These are phyloP conservation scores for Colletotrichum truncatum DNA, from an alignment of 2,329 filamentous ascomycete genomes.

Conservation along the genomic window DNA sequence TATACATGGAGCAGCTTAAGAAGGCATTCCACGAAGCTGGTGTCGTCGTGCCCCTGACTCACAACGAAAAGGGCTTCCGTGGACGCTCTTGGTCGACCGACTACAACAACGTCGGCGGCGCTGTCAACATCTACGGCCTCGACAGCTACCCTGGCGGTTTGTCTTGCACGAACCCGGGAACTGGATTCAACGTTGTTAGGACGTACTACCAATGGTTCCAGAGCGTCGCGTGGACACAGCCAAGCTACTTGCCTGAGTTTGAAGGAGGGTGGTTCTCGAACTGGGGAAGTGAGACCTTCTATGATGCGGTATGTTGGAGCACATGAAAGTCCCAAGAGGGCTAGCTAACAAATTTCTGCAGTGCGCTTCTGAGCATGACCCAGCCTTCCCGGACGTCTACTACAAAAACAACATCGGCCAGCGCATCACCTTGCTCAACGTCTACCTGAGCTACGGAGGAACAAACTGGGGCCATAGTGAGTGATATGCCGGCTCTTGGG, in stretches of 20 bases:
- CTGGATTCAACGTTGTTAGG: conserved; percentile 45
- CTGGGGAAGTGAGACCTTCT: conserved; percentile 59
- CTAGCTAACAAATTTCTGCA: conserved; percentile 62
- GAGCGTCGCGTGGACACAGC: conserved; percentile 63
- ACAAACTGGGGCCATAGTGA: conserved; percentile 81
- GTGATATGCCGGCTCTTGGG: not conserved
- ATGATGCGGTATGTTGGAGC: conserved; percentile 46
- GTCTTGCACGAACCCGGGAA: conserved; percentile 65
- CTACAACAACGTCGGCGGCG: conserved; percentile 63
- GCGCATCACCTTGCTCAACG: conserved; percentile 72
- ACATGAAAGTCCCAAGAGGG: conserved; percentile 46
- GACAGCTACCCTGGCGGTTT: conserved; percentile 72
- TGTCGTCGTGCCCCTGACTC: conserved; percentile 78
- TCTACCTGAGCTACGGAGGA: conserved; percentile 84
- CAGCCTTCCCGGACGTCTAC: conserved; percentile 81
- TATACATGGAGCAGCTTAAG: conserved; percentile 55
- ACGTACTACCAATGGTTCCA: conserved; percentile 67
- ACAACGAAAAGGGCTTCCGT: conserved; percentile 68
- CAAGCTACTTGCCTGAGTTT: conserved; percentile 61
- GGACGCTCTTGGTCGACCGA: conserved; percentile 61
- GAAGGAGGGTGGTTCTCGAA: conserved; percentile 63
- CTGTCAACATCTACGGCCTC: conserved; percentile 57
- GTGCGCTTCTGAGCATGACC: conserved; percentile 69
- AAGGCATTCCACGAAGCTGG: conserved; percentile 74
- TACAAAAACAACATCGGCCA: conserved; percentile 80